Base-by-base conservation (phyloP, 2,329 filamentous ascomycete species). In the Simplicillium sp. region DNA sequence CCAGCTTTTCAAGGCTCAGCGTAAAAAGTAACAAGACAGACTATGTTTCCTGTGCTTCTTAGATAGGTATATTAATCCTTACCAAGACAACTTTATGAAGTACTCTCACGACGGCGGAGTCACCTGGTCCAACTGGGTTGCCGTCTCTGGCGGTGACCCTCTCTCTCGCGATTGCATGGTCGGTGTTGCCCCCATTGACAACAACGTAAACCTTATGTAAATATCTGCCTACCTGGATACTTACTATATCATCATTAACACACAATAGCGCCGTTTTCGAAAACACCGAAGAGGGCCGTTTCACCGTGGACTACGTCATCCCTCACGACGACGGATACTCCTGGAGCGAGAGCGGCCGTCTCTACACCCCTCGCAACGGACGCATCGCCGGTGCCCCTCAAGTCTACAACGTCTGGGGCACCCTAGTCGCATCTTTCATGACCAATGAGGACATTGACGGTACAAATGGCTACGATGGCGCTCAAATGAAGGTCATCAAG, bases 131-230 rank as follows among this genome's bases (percentile, higher is more conserved):
- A 37, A 34, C 9, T 46, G 51, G 43, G 40, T 55, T 11, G 50
- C 52, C 2, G 57, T 69, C 12, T 62, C 65, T 1, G 64, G 64
- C 9, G 41, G 46, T 3, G 52, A 55, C 3, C 36, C 44, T 16
- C 52, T 44, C 3, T 55, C 65, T 3, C 54, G 66, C 14, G 66
- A 70, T 39, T 66, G 67, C 20, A 70, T 70, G 67, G 50, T 64
- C 7, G 65, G 65, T 12, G 61, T 71, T 4, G 61, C 63, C 0
- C 47, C 48, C 13, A 51, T 59, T 7, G 20, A 25, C 20, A 49
- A 50, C 4, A 46, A 46, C 8, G 45, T 48, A 16, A 57, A 56
- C 34, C 53, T 67, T 13, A 59, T 68, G 54, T 55, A 13, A 49
- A 51, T 50, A 35, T 17, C 32, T 16, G 17, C 34, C 20, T 6